Conservation (phyloP, 768 basidiomycete species). For the Strobilomyces echinocephalus region DNA sequence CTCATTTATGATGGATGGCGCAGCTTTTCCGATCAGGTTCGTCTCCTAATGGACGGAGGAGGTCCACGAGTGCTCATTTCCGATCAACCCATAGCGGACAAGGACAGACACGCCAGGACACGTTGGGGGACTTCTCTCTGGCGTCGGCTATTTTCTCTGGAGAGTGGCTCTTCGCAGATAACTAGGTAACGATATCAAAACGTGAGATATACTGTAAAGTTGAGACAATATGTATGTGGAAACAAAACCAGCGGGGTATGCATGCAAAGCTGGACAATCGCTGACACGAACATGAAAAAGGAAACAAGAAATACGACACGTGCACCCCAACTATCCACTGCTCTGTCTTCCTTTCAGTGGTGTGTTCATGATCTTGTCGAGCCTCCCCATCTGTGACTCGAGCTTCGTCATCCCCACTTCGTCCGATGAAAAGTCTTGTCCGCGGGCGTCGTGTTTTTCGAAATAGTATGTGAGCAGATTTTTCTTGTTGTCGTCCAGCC, state of each 20-base stretch:
- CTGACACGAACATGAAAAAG: conserved; percentile 1
- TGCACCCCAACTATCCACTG: conserved; percentile 3
- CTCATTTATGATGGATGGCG: conserved; percentile 34
- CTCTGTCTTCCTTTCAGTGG: conserved; percentile 40
- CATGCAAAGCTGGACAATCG: conserved; percentile 1
- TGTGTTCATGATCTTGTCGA: conserved; percentile 76
- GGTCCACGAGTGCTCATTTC: background rate
- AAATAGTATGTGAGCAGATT: conserved; percentile 86
- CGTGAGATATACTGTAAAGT: conserved; percentile 8
- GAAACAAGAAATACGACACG: background rate
- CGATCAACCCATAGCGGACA: conserved; percentile 36
- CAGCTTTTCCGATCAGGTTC: conserved; percentile 32
- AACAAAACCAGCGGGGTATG: conserved; percentile 16
- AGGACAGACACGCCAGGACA: conserved; percentile 62
- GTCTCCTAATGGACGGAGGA: conserved; percentile 8
- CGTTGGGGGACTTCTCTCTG: conserved; percentile 61
- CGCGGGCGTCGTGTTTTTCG: conserved; percentile 79
- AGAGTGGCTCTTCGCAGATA: conserved; percentile 28
- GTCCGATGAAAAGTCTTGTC: conserved; percentile 32
- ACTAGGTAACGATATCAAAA: conserved; percentile 1
- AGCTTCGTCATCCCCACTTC: conserved; percentile 58
- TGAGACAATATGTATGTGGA: background rate
- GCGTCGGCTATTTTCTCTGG: conserved; percentile 48
- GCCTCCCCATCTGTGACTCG: conserved; percentile 73
- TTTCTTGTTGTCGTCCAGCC: conserved; percentile 85